Percentiles rank a stretch among this genome's conserved stretches.
Conservation (phyloP, 495 filamentous ascomycete genomes). For the Neurospora sp. region DNA sequence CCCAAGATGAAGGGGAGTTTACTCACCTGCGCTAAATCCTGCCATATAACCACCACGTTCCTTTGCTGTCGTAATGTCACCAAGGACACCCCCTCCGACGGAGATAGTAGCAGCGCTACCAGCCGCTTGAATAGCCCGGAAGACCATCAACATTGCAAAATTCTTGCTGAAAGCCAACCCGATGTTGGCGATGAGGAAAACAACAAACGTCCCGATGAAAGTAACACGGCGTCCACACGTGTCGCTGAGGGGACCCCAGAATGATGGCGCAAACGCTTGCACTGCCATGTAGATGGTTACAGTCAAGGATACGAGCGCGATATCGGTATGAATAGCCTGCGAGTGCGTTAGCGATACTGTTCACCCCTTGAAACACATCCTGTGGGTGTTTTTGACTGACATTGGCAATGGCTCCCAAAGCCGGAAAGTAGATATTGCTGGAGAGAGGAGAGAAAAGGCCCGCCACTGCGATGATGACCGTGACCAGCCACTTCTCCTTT, state of each 20-base stretch:
- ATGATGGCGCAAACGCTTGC: slow-evolving; percentile 19
- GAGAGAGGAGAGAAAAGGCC: slow-evolving; percentile 31
- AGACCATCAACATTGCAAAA: slow-evolving; percentile 38
- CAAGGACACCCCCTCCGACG: slow-evolving; percentile 38
- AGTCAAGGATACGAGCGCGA: slow-evolving; percentile 14
- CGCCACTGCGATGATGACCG: slow-evolving; percentile 27
- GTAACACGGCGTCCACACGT: slow-evolving; percentile 18
- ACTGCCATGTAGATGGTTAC: slow-evolving; percentile 23
- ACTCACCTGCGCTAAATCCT: slow-evolving; percentile 30
- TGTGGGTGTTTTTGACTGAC: background rate
- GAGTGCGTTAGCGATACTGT: background rate
- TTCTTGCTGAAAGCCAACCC: slow-evolving; percentile 38
- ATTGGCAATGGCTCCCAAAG: slow-evolving; percentile 14
- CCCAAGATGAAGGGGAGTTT: background rate
- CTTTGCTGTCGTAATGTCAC: slow-evolving; percentile 39
- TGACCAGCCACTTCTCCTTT: slow-evolving; percentile 23
- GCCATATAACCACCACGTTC: slow-evolving; percentile 46
- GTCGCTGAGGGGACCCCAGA: slow-evolving; percentile 20
- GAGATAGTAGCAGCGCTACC: slow-evolving; percentile 41
- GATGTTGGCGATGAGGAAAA: slow-evolving; percentile 44
- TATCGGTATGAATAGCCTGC: slow-evolving; percentile 3
- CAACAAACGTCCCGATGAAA: slow-evolving; percentile 40
- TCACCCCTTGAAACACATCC: background rate
- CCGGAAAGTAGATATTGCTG: slow-evolving; percentile 28
- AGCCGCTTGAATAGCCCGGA: slow-evolving; percentile 43